A percentile compares a stretch with the other conserved stretches of the same genome.
phyloP scores from a whole-genome alignment of 2,329 filamentous ascomycete species.

The Pseudogymnoascus sp. region DNA sequence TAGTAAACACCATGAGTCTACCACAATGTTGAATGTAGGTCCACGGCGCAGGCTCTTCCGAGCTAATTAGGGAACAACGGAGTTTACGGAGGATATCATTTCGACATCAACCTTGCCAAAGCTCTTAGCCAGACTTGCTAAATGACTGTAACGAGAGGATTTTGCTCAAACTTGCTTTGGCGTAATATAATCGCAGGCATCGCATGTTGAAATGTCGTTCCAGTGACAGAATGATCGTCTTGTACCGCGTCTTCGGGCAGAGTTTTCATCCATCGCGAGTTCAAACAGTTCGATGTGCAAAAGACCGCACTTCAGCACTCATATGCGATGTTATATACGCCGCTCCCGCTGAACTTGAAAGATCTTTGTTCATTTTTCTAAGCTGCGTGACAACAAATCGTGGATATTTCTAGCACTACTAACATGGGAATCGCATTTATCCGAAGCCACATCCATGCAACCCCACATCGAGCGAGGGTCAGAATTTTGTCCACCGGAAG shows the following conservation, averaged over 20 bases:
- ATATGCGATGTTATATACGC: neutral
- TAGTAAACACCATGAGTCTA: neutral
- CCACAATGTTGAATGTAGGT: neutral
- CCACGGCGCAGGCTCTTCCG: neutral
- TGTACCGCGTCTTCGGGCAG: conserved; percentile 43
- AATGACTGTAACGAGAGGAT: neutral
- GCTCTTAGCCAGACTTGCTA: neutral
- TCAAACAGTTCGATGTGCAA: conserved; percentile 38
- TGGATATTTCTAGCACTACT: neutral
- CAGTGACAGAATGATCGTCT: conserved; percentile 26
- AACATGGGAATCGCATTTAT: neutral
- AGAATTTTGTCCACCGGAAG: conserved; percentile 26
- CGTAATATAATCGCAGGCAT: neutral
- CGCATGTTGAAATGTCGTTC: neutral
- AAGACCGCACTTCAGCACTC: conserved; percentile 35
- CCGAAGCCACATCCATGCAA: neutral
- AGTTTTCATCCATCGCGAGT: conserved; percentile 38
- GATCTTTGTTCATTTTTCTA: neutral
- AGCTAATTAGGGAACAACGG: neutral
- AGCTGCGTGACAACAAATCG: neutral
- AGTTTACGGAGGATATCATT: neutral
- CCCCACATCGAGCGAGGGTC: conserved; percentile 27
- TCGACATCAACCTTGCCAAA: neutral
- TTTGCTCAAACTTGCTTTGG: neutral
- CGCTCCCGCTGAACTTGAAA: neutral